phyloP scores from a whole-genome alignment of 176 grass and related monocot species.

The Oryza meridionalis region DNA sequence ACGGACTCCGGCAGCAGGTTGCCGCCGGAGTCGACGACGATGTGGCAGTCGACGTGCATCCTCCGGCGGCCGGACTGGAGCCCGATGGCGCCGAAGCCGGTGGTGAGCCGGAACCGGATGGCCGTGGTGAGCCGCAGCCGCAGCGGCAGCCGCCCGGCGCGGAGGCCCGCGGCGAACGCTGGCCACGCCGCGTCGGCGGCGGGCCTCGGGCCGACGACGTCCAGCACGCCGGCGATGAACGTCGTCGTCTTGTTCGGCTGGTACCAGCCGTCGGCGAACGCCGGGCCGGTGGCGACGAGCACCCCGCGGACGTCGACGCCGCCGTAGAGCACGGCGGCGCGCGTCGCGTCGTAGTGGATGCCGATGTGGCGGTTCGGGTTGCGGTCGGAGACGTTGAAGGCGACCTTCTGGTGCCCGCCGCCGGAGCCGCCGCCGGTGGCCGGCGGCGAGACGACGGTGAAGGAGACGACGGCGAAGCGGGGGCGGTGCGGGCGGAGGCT shows the following conservation, averaged over 20 bases:
- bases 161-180: constrained; percentile 24
- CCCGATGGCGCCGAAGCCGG: background rate
- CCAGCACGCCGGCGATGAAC: constrained; percentile 34
- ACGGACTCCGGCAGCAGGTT: constrained; percentile 27
- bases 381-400: constrained; percentile 55
- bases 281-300: constrained; percentile 31
- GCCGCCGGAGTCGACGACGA: constrained; percentile 43
- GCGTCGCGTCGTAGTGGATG: constrained; percentile 57
- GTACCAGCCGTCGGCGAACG: constrained; percentile 42
- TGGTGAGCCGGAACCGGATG: constrained; percentile 47
- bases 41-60: constrained; percentile 55
- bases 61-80: constrained; percentile 42
- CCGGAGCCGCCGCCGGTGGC: background rate
- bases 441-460: constrained; percentile 4
- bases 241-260: constrained; percentile 66
- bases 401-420: background rate
- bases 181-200: constrained; percentile 27
- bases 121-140: constrained; percentile 47
- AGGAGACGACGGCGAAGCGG: constrained; percentile 42
- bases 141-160: constrained; percentile 34
- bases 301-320: constrained; percentile 46
- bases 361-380: constrained; percentile 63
- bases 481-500: constrained; percentile 56
- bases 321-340: constrained; percentile 45
- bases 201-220: constrained; percentile 1